phyloP scores from a whole-genome alignment of 2,329 filamentous ascomycete species.

The Cladorrhinum sp. region DNA sequence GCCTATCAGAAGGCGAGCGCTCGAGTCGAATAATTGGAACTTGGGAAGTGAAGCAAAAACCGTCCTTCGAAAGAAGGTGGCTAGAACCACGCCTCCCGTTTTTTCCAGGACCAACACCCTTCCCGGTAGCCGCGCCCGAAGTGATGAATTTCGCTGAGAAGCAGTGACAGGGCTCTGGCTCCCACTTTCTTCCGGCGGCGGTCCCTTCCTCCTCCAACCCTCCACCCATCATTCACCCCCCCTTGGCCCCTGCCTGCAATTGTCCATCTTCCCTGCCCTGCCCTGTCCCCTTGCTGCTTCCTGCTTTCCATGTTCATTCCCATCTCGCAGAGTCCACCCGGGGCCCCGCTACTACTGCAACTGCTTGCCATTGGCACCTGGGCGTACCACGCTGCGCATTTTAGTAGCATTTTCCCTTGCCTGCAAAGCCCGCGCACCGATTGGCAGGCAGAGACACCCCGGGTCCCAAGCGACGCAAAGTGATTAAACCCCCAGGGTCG shows the following conservation, averaged over 20 bases:
- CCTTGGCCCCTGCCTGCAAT: neutral
- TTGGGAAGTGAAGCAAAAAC: neutral
- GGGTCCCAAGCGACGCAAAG: conserved; percentile 27
- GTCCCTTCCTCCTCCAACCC: neutral
- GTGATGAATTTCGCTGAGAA: neutral
- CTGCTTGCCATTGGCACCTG: conserved; percentile 24
- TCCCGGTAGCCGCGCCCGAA: conserved; percentile 17
- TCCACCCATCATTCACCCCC: neutral
- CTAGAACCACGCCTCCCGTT: conserved; percentile 13
- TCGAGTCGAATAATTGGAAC: conserved; percentile 2
- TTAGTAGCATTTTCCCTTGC: conserved; percentile 20
- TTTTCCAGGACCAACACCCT: conserved; percentile 1
- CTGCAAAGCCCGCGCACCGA: conserved; percentile 15
- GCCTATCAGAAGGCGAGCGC: conserved; percentile 16
- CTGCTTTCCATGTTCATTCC: conserved; percentile 1
- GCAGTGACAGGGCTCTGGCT: neutral
- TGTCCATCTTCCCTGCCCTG: neutral
- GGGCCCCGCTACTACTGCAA: conserved; percentile 16
- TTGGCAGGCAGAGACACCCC: conserved; percentile 19
- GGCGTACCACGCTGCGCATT: conserved; percentile 23
- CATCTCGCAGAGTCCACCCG: conserved; percentile 11
- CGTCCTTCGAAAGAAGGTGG: neutral
- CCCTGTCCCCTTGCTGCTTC: neutral
- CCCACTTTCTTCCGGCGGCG: neutral
- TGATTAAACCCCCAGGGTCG: conserved; percentile 41